phyloP scores from a whole-genome alignment of 805 yeast genomes.

The Yarrowia sp. region DNA sequence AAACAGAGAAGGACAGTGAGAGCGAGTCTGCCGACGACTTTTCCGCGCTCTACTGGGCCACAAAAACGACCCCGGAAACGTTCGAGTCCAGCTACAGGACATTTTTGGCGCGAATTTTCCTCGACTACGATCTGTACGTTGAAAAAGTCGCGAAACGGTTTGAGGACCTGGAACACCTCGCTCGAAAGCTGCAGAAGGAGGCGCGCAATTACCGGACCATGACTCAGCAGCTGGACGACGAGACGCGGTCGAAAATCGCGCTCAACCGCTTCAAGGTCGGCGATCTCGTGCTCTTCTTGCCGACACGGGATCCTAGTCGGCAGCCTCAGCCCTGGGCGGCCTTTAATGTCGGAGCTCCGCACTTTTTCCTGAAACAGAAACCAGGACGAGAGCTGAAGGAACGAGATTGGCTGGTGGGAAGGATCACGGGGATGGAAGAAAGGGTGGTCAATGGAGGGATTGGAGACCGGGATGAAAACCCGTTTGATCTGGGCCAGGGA shows the following conservation, averaged over 20 bases:
- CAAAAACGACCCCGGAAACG: slow-evolving; percentile 43
- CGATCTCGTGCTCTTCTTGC: slow-evolving; percentile 84
- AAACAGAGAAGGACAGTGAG: slow-evolving; percentile 20
- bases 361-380: slow-evolving; percentile 70
- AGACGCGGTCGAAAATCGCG: slow-evolving; percentile 62
- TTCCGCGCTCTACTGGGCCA: slow-evolving; percentile 58
- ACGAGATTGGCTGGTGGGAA: slow-evolving; percentile 85
- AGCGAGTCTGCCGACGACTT: slow-evolving; percentile 34
- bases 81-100: slow-evolving; percentile 40
- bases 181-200: slow-evolving; percentile 82
- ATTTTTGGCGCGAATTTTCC: slow-evolving; percentile 48
- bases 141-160: slow-evolving; percentile 72
- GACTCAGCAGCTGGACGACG: slow-evolving; percentile 46
- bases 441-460: slow-evolving; percentile 53
- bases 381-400: slow-evolving; percentile 50
- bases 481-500: slow-evolving; percentile 69
- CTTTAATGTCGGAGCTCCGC: slow-evolving; percentile 87
- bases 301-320: slow-evolving; percentile 63
- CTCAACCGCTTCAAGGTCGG: slow-evolving; percentile 70
- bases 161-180: slow-evolving; percentile 86
- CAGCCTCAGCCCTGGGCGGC: slow-evolving; percentile 83
- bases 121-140: slow-evolving; percentile 52
- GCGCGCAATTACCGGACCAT: slow-evolving; percentile 58
- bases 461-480: slow-evolving; percentile 61
- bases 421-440: slow-evolving; percentile 65